Conservation (phyloP, 768 basidiomycete genomes). For the Mycena vulgaris region DNA sequence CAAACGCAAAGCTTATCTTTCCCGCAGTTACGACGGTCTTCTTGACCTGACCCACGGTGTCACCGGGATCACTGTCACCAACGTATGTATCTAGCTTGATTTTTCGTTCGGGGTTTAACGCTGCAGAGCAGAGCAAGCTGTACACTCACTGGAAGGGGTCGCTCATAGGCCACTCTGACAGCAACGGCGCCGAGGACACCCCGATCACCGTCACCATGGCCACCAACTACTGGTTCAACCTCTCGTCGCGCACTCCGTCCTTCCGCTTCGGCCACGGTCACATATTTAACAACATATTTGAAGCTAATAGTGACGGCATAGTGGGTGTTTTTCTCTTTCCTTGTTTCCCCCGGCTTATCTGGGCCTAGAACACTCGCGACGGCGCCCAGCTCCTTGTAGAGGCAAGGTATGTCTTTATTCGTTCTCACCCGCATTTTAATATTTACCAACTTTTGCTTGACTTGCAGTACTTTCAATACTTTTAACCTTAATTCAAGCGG, state of each 20-base stretch:
- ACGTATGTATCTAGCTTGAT: slow-evolving; percentile 34
- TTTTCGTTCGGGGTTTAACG: not conserved
- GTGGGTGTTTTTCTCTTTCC: too few relatives aligned
- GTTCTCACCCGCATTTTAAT: too few relatives aligned
- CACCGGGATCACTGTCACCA: slow-evolving; percentile 59
- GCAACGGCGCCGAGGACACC: slow-evolving; percentile 53
- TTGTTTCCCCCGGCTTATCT: too few relatives aligned
- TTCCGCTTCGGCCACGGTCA: slow-evolving; percentile 64
- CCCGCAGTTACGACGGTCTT: slow-evolving; percentile 60
- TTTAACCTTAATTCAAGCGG: too few relatives aligned
- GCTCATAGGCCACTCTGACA: slow-evolving; percentile 62
- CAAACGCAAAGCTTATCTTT: not conserved
- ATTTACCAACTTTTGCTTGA: too few relatives aligned
- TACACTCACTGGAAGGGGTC: slow-evolving; percentile 64
- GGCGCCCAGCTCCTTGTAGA: slow-evolving; percentile 63
- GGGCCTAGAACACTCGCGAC: slow-evolving; percentile 54
- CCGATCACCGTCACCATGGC: slow-evolving; percentile 50
- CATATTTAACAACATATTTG: slow-evolving; percentile 58
- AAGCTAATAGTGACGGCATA: too few relatives aligned
- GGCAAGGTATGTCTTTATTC: too few relatives aligned
- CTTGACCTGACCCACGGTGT: slow-evolving; percentile 62
- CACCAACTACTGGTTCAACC: slow-evolving; percentile 58
- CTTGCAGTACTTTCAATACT: too few relatives aligned
- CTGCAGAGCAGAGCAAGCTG: slow-evolving; percentile 47
- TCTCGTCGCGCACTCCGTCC: slow-evolving; percentile 62